Base-by-base conservation (phyloP, 768 basidiomycete genomes). In the Rhizopogon salebrosus region DNA sequence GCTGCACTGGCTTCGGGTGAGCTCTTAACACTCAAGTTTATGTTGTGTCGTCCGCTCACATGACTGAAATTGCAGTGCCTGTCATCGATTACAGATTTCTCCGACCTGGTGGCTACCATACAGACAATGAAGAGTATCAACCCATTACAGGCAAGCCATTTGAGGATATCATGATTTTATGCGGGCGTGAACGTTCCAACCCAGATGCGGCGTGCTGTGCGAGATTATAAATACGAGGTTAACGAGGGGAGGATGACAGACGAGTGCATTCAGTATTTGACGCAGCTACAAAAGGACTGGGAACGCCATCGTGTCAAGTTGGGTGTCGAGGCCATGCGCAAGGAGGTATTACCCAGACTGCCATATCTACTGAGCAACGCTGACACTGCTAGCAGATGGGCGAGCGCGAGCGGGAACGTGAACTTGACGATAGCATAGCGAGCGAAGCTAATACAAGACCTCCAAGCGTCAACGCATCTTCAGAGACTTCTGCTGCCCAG, bases 251-350 rank as follows among this genome's bases (percentile, higher is more conserved):
- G 78, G 55, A 97, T 99, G 92, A 89, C 85, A 3, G 94, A 98
- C 22, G 97, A 99, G 67, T 98, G 95, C 64, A 76, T 82, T 36
- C 92, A 97, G 71, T 98, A 98, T 62, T 80, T 98, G 24, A 88
- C 84, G 3, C 95, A 98, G 62, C 75, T 99, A 8, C 95, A 98
- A 70, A 95, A 92, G 64, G 95, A 98, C 65, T 99, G 95, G 95
- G 95, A 99, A 69, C 76, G 91, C 52, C 87, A 92, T 65, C 78
- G 93, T 40, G 84, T 95, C 29, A 89, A 92, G 64, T 73, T 89
- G 29, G 90, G 92, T 3, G 92, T 95, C 8, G 87, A 92, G 62
- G 85, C 86, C 8, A 72, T 93, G 31, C 84, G 88, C 54, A 89
- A 85, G 70, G 90, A 93, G 82, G 89, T 91, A 54, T 51, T 66